A percentile compares a stretch with the other conserved stretches of the same genome.
These are phyloP conservation scores for Cylindrodendrum hubeiense DNA, from an alignment of 2,329 filamentous ascomycete genomes.

Conservation along the genomic window DNA sequence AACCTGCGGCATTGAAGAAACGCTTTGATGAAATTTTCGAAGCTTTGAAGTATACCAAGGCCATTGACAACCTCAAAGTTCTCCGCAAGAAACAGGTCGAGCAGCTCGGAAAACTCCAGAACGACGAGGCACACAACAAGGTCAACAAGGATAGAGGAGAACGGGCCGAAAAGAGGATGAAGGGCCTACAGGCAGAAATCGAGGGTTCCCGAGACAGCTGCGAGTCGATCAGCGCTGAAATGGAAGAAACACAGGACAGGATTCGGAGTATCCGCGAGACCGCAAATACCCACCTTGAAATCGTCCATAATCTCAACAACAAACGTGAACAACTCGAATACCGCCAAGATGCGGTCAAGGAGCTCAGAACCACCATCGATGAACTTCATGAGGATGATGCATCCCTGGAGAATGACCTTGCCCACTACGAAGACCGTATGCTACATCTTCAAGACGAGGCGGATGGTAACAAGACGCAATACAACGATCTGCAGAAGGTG, in stretches of 20 bases:
- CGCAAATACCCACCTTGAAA: conserved; percentile 78
- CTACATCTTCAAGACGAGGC: conserved; percentile 73
- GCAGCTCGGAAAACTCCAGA: conserved; percentile 78
- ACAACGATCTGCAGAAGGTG: conserved; percentile 71
- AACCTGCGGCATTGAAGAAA: conserved; percentile 87
- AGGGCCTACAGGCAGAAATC: conserved; percentile 75
- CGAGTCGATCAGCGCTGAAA: conserved; percentile 69
- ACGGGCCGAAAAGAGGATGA: conserved; percentile 74
- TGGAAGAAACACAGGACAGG: conserved; percentile 68
- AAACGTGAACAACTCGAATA: conserved; percentile 82
- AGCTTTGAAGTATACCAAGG: conserved; percentile 95
- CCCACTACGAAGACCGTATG: conserved; percentile 83
- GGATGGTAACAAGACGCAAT: conserved; percentile 72
- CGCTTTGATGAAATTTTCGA: conserved; percentile 98
- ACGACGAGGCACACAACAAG: conserved; percentile 82
- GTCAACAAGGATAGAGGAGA: conserved; percentile 87
- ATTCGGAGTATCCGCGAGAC: conserved; percentile 77
- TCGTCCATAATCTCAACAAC: conserved; percentile 80
- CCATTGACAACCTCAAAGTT: conserved; percentile 93
- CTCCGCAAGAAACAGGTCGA: conserved; percentile 86
- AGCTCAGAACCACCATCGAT: conserved; percentile 78
- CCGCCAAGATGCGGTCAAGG: conserved; percentile 77
- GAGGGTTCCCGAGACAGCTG: conserved; percentile 70
- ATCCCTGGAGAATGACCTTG: conserved; percentile 77
- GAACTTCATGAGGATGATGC: conserved; percentile 84